Base-by-base conservation (phyloP, 2,329 filamentous ascomycete species). In the Aspergillus bombycis region DNA sequence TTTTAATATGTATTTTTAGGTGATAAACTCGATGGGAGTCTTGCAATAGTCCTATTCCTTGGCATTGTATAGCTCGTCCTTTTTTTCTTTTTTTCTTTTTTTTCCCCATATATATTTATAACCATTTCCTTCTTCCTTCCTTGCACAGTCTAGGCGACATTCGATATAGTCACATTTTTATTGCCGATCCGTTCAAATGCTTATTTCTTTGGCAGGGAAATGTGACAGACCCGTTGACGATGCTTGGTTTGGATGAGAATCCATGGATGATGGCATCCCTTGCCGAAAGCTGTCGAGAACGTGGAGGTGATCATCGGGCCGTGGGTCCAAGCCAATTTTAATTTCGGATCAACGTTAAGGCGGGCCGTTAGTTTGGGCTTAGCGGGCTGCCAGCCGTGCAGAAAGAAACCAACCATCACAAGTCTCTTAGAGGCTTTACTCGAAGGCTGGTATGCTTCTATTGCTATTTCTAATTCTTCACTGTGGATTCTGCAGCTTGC, bases 291-390 rank as follows among this genome's bases (percentile, higher is more conserved):
- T 34, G 53, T 61, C 58, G 41, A 57, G 58, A 57, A 61, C 52
- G 52, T 62, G 61, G 57, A 50, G 46, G 23, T 48, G 57, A 50
- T 62, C 32, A 55, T 23, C 43, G 26, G 43, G 30, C 48, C 32
- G 45, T 57, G 54, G 46, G 55, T 55, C 52, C 32, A 46, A 46
- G 36, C 32, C 45, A 52, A 72, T 72, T 64, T 71, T 72, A 52
- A 72, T 72, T 64, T 71, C 73, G 74, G 74, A 70, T 57, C 19
- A 74, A 71, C 23, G n/a, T 72, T 74, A 54, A 64, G 66, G 64
- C 73, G 71, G 52, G 55, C 66, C 64, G 55, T 41, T 45, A 23
- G 34, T 16, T 34, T 36, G 34, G 52, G 36, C 38, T 50, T 41
- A 60, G 46, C 48, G 52, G 34, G n/a, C 21, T 55, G 34, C 52